phyloP scores from a whole-genome alignment of 257 asterid species.

The Coffea canephora region DNA sequence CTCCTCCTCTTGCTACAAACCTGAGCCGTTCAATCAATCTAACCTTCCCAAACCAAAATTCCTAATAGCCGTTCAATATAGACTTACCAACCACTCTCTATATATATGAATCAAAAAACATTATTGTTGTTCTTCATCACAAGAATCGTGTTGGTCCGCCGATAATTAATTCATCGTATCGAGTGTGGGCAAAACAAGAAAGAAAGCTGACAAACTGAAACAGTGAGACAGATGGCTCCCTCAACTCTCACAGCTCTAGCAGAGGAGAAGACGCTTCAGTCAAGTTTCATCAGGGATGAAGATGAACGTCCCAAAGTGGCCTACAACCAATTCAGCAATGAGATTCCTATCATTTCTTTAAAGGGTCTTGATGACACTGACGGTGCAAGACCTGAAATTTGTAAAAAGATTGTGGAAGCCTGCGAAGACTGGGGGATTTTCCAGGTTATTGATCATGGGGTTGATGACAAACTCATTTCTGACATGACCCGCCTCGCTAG shows the following conservation, averaged over 20 bases:
- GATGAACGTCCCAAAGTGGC: slow-evolving; percentile 87
- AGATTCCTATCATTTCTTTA: slow-evolving; percentile 81
- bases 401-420: slow-evolving; percentile 58
- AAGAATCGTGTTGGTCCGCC: background rate
- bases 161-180: background rate
- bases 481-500: slow-evolving; percentile 54
- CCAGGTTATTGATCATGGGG: slow-evolving; percentile 79
- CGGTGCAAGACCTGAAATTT: slow-evolving; percentile 42
- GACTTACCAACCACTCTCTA: background rate
- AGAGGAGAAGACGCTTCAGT: slow-evolving; percentile 31
- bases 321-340: slow-evolving; percentile 63
- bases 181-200: no score
- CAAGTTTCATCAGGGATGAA: slow-evolving; percentile 70
- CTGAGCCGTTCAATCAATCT: background rate
- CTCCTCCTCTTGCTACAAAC: background rate
- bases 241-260: slow-evolving; percentile 41
- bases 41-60: background rate
- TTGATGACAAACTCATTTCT: slow-evolving; percentile 36
- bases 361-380: slow-evolving; percentile 44
- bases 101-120: background rate
- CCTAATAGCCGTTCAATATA: background rate
- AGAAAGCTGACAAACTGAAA: no score
- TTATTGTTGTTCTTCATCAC: background rate
- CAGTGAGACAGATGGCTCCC: slow-evolving; percentile 4
- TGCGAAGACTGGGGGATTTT: slow-evolving; percentile 93